Conservation (phyloP, 345 rosid species). For the Eucalyptus regnans region DNA sequence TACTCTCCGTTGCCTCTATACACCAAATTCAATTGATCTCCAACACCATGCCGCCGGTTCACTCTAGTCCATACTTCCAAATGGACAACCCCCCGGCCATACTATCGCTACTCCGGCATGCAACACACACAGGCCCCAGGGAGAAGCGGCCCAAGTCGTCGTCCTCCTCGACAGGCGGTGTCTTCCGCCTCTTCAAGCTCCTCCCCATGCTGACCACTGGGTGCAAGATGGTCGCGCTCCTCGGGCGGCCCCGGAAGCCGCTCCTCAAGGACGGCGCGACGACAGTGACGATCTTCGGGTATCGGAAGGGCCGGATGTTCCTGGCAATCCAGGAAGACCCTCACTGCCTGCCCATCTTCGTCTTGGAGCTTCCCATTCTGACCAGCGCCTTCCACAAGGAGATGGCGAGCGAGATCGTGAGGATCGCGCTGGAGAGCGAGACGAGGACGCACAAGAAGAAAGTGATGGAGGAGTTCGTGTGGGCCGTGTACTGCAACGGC, state of each 20-base stretch:
- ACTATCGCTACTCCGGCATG: conserved; percentile 48
- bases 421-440: conserved; percentile 88
- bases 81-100: conserved; percentile 82
- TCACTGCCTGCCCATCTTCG: conserved; percentile 63
- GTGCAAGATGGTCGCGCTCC: conserved; percentile 86
- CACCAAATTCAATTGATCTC: neutral
- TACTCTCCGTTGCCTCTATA: neutral
- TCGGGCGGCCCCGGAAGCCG: conserved; percentile 64
- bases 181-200: conserved; percentile 75
- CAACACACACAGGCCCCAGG: neutral
- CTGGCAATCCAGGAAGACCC: conserved; percentile 96
- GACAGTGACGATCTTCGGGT: conserved; percentile 79
- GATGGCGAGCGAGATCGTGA: conserved; percentile 79
- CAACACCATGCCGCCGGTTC: conserved; percentile 32
- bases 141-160: conserved; percentile 38
- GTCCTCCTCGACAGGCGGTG: conserved; percentile 38
- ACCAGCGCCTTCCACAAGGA: conserved; percentile 68
- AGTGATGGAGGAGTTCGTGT: conserved; percentile 78
- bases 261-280: conserved; percentile 72
- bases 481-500: conserved; percentile 93
- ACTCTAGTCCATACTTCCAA: conserved; percentile 63
- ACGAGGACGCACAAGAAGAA: conserved; percentile 69
- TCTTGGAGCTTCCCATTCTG: conserved; percentile 82
- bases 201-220: conserved; percentile 93
- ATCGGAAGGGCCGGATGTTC: conserved; percentile 69